Evolutionary conservation across 345 rosid genomes (phyloP).

Genomic region (Sonneratia caseolaris): DNA sequence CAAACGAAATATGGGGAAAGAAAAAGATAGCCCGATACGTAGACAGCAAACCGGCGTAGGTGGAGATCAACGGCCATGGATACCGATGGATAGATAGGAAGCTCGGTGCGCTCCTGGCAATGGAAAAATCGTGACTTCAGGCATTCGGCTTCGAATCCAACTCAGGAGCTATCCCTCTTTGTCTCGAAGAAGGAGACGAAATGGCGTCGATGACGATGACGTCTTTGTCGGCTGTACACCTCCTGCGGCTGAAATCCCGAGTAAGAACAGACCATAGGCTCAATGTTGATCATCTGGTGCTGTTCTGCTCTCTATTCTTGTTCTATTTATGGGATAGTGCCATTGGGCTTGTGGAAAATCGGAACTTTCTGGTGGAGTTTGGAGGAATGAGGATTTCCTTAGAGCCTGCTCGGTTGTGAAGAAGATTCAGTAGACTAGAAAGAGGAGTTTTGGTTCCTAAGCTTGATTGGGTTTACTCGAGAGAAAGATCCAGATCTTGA

Average conservation of each 20-base stretch:
- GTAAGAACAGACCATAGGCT: background rate
- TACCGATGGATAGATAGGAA: background rate
- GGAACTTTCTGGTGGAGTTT: background rate
- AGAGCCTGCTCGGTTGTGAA: background rate
- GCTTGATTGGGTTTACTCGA: background rate
- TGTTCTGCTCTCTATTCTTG: background rate
- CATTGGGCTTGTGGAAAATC: background rate
- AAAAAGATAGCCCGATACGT: background rate
- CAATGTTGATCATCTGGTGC: background rate
- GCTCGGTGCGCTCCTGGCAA: background rate
- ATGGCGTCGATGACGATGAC: conserved; percentile 7
- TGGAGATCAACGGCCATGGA: background rate
- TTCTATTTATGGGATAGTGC: background rate
- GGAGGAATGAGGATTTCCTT: background rate
- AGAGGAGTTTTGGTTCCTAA: too few relatives aligned
- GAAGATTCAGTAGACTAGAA: too few relatives aligned
- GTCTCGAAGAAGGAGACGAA: background rate
- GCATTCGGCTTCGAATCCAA: background rate
- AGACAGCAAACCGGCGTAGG: background rate
- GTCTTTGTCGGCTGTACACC: background rate
- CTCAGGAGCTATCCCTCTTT: background rate
- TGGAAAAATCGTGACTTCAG: background rate
- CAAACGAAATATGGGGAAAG: background rate
- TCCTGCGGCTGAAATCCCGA: background rate
- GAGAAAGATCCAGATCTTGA: background rate